Base-by-base conservation (phyloP, 345 rosid genomes). In the Bruguiera gymnorhiza region DNA sequence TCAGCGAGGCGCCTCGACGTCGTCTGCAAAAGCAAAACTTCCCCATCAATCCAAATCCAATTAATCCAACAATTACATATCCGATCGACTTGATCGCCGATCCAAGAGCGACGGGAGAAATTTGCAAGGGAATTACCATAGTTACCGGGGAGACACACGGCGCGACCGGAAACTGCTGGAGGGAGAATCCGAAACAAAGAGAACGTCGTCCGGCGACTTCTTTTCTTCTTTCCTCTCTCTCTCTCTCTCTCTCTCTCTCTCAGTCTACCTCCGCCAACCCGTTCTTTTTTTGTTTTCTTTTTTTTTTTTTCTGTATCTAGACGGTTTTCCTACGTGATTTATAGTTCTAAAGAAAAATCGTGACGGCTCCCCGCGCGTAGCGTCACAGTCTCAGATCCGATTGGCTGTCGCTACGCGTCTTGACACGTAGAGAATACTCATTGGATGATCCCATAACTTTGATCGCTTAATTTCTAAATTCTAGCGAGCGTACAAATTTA, bases 1-100 rank as follows among this genome's bases (percentile, higher is more conserved):
- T 74, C 97, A 31, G 97, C 98, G 1, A 95, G 85, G 61, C 97
- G 72, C 87, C 86, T 92, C 75, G 92, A 95, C 7, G 98, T 87
- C n/a, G 97, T 92, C 98, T 95, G 74, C 72, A 72, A 74, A 53
- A 37, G 59, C 31, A 62, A 66, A 62, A 53, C 19, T 26, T 8
- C 21, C 24, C 16, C 46, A 64, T 9, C 58, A 62, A 15, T 60
- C 36, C 26, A 5, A 24, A 43, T n/a, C 24, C 6, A 34, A 18
- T 0, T 31, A 24, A 26, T 30, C n/a, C 30, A 21, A 4, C 60
- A 34, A 5, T 8, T 39, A 10, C 60, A 54, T 19, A 60, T 48
- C 73, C 23, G 66, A 50, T 50, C 32, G 65, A 51, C 8, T 50
- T 21, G 11, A 43, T 39, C 51, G 26, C 5, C 21, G 1, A 63